A percentile compares a stretch with the other conserved stretches of the same genome.
phyloP scores from a whole-genome alignment of 352 stramenopile species.

The Pythium dissimile region DNA sequence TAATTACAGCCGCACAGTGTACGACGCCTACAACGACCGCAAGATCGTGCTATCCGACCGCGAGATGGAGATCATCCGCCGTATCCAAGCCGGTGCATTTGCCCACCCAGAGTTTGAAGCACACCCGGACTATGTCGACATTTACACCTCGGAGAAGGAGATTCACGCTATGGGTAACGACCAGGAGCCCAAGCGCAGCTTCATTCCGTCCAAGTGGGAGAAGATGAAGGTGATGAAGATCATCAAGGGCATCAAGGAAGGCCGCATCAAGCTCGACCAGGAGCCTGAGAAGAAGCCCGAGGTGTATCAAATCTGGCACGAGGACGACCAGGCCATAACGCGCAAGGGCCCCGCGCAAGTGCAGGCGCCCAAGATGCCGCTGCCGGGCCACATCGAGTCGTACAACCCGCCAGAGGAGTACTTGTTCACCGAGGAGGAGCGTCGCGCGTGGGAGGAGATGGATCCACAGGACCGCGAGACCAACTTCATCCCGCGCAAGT shows the following conservation, averaged over 20 bases:
- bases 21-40: conserved; percentile 98
- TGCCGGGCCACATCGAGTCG: conserved; percentile 97
- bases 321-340: conserved; percentile 85
- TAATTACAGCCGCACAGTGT: conserved; percentile 91
- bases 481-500: conserved; percentile 98
- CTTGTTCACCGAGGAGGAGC: conserved; percentile 95
- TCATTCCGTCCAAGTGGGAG: conserved; percentile 97
- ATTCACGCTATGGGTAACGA: conserved; percentile 88
- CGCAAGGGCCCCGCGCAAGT: conserved; percentile 95
- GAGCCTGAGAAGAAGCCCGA: conserved; percentile 91
- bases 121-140: conserved; percentile 89
- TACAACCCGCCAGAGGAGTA: conserved; percentile 99
- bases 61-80: conserved; percentile 97
- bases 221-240: conserved; percentile 97
- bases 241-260: conserved; percentile 96
- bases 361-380: conserved; percentile 95
- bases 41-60: conserved; percentile 95
- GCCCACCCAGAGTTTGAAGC: conserved; percentile 91
- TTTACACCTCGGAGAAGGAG: conserved; percentile 86
- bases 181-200: conserved; percentile 90
- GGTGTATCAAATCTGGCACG: conserved; percentile 92
- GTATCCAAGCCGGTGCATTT: conserved; percentile 93
- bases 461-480: conserved; percentile 95
- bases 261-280: conserved; percentile 90
- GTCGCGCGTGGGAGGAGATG: conserved; percentile 93